Evolutionary conservation across 139 green algal species (phyloP).

Genomic region (Chlamydomonas asymmetrica): DNA sequence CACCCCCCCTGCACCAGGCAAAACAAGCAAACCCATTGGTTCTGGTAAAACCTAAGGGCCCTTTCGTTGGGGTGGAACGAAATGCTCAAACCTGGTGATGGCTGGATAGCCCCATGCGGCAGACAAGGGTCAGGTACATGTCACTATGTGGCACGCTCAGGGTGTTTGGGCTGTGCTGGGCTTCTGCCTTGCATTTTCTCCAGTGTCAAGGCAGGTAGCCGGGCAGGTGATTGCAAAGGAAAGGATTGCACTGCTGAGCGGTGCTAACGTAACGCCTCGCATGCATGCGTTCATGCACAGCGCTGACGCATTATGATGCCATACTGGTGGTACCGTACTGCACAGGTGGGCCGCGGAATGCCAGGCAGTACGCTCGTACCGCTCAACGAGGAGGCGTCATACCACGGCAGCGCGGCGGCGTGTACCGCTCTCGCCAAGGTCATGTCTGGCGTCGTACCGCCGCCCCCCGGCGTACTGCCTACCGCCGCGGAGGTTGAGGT

Average conservation of each 20-base stretch:
- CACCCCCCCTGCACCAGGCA: not conserved
- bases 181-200: too few species aligned
- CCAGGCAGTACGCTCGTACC: constrained; percentile 3
- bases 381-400: constrained; percentile 19
- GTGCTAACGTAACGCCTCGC: not conserved
- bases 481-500: too few species aligned
- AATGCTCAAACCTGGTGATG: too few species aligned
- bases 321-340: not conserved
- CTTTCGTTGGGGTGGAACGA: too few species aligned
- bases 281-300: not conserved
- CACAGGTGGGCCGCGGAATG: not conserved
- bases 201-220: too few species aligned
- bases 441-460: constrained; percentile 17
- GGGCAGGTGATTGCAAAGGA: not conserved
- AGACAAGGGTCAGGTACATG: too few species aligned
- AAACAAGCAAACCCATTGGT: not conserved
- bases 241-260: not conserved
- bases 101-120: too few species aligned
- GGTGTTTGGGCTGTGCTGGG: too few species aligned
- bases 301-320: not conserved
- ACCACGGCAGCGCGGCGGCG: constrained; percentile 24
- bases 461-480: too few species aligned
- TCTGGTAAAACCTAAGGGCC: too few species aligned
- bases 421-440: not conserved
- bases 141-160: too few species aligned